Evolutionary conservation across 495 filamentous ascomycete species (phyloP), one percentile per base, ranked within the genome.

Genomic region (Physcia stellaris): DNA sequence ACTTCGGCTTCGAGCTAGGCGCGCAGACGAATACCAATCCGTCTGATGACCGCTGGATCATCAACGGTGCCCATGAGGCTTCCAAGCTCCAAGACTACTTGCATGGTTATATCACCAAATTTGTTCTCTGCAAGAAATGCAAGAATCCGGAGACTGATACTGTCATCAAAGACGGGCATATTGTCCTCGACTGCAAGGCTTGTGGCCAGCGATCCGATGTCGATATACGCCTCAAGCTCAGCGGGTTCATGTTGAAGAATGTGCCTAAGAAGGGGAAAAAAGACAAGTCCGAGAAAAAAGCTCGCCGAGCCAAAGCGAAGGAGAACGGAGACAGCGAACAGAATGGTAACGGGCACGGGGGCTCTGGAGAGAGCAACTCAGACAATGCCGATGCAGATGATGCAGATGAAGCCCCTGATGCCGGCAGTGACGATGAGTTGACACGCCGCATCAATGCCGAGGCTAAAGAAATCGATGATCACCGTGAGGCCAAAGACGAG

Each of bases 71-170:
- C 45, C 90, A 98, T 61, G 90, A 98, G 46, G 78, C 90, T 41
- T 53, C 67, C 56, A 98, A 98, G 73, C 82, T 98, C 17, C 90
- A 98, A 68, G 90, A 95, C 61, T 86, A 94, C 48, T 83, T 98
- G 20, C 90, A 96, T 55, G 87, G 87, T 33, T 98, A 95, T 74
- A 98, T 98, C 60, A 68, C 73, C 68, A 93, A 84, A 64, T 98
- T 95, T 47, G 90, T 98, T 48, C 84, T 98, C 39, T 98, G 90
- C 81, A 88, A 90, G 72, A 86, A 90, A 61, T 98, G 90, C 79
- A 94, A 94, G 76, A 98, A 98, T 59, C 90, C 90, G 21, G 90
- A 98, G 67, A 98, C 90, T 47, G 88, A 86, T 42, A 83, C 94
- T 53, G 70, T 79, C 52, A 83, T 93, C 71, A 94, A 93, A 62